Percentiles rank a stretch among this genome's conserved stretches.
Evolutionary conservation across 176 grass and related monocot species (phyloP).

Genomic region (Echinochloa phyllopogon): DNA sequence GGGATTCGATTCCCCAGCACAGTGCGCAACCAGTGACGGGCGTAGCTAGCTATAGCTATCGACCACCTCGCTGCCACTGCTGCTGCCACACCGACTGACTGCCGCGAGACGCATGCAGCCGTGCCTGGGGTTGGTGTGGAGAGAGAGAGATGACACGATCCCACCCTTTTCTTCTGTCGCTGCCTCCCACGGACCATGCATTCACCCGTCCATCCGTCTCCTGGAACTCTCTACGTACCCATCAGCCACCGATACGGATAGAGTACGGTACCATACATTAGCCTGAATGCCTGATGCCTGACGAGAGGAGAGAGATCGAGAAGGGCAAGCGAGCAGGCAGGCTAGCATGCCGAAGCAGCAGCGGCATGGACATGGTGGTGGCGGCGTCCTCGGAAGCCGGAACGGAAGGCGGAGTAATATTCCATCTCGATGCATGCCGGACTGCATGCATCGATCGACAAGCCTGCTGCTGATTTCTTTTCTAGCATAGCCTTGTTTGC

Average conservation of each 20-base stretch:
- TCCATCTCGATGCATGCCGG: conserved; percentile 28
- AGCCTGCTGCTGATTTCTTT: conserved; percentile 26
- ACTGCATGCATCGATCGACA: conserved; percentile 29
- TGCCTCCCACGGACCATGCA: conserved; percentile 49
- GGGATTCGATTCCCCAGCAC: conserved; percentile 65
- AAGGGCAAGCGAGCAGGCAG: background rate
- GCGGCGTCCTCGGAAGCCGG: conserved; percentile 29
- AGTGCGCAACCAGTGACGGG: conserved; percentile 19
- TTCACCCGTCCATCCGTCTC: conserved; percentile 38
- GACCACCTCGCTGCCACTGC: conserved; percentile 8
- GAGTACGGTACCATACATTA: background rate
- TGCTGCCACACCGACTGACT: background rate
- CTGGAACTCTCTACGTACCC: background rate
- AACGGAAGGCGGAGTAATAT: conserved; percentile 48
- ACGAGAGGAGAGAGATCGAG: background rate
- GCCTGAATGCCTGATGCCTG: background rate
- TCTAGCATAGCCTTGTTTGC: conserved; percentile 39
- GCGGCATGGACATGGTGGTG: background rate
- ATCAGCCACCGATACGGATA: background rate
- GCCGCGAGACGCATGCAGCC: background rate
- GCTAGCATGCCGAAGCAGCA: background rate
- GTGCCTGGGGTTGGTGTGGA: conserved; percentile 29
- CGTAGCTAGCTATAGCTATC: background rate
- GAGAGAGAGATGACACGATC: background rate
- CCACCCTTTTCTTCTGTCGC: conserved; percentile 38